Conservation (phyloP, 306 rosid species). For the Fagus crenata region DNA sequence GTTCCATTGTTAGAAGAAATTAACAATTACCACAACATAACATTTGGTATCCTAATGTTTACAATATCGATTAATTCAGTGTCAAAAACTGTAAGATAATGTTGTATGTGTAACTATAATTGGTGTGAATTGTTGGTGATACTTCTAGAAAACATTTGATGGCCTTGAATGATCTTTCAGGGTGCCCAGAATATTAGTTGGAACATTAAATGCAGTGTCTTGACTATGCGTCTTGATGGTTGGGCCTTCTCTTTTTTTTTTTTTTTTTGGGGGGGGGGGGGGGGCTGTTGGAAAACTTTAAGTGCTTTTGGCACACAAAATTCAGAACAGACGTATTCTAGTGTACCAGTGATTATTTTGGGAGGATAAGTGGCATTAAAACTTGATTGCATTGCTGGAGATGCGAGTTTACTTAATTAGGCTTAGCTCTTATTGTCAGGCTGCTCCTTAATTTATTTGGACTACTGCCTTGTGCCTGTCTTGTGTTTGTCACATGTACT, state of each 20-base stretch:
- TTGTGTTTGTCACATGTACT: neutral
- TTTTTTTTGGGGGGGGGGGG: no score
- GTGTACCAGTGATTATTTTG: neutral
- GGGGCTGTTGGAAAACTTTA: no score
- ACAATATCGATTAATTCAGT: neutral
- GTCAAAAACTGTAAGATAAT: neutral
- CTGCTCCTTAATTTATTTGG: neutral
- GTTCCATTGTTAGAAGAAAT: neutral
- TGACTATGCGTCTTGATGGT: neutral
- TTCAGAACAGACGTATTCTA: neutral
- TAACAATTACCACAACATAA: neutral
- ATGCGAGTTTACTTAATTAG: neutral
- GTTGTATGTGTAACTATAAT: neutral
- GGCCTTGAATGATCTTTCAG: neutral
- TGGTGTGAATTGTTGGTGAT: neutral
- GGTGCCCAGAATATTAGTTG: neutral
- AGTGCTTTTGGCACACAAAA: neutral
- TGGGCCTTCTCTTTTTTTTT: no score
- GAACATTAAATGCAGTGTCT: neutral
- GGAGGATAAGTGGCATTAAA: neutral
- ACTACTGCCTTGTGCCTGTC: neutral
- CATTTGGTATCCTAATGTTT: neutral
- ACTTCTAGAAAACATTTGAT: neutral
- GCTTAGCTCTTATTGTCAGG: neutral
- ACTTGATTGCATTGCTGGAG: neutral